A percentile compares a stretch with the other conserved stretches of the same genome.
These are phyloP conservation scores for Leccinum uliginosum DNA, from an alignment of 768 basidiomycete genomes.

Conservation along the genomic window DNA sequence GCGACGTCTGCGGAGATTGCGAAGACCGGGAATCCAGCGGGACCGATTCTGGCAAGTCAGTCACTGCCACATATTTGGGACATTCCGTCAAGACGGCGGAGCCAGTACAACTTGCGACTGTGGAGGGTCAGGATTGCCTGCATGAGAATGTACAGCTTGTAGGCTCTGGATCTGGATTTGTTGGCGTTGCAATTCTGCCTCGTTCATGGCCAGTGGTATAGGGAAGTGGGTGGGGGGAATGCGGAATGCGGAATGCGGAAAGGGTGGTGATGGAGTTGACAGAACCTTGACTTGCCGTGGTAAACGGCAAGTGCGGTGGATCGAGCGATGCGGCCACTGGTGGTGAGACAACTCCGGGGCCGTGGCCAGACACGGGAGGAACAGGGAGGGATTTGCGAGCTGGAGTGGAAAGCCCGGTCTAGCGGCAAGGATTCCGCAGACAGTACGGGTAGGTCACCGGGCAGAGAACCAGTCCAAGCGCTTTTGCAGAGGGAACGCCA, in stretches of 20 bases:
- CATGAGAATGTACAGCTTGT: slow-evolving; percentile 12
- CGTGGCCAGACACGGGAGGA: slow-evolving; percentile 13
- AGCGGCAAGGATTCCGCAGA: slow-evolving; percentile 10
- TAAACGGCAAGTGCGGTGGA: slow-evolving; percentile 25
- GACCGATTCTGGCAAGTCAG: slow-evolving; percentile 4
- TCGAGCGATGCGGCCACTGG: slow-evolving; percentile 10
- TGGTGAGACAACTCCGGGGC: slow-evolving; percentile 9
- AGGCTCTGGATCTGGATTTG: slow-evolving; percentile 5
- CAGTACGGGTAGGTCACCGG: slow-evolving; percentile 26
- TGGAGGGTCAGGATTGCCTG: slow-evolving; percentile 13
- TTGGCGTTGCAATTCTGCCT: slow-evolving; percentile 25
- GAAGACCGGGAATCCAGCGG: slow-evolving; percentile 2
- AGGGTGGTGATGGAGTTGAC: slow-evolving; percentile 58
- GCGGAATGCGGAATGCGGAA: slow-evolving; percentile 70
- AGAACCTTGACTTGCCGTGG: slow-evolving; percentile 20
- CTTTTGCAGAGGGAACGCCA: slow-evolving; percentile 75
- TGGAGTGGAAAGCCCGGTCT: slow-evolving; percentile 18
- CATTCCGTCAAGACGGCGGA: slow-evolving; percentile 18
- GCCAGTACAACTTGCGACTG: neutral
- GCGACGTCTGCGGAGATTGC: slow-evolving; percentile 7
- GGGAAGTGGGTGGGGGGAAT: slow-evolving; percentile 74
- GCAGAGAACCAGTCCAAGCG: slow-evolving; percentile 52
- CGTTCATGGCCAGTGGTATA: slow-evolving; percentile 40
- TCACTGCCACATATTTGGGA: slow-evolving; percentile 11
- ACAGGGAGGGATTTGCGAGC: slow-evolving; percentile 19